Evolutionary conservation across 2,329 filamentous ascomycete species (phyloP), one percentile per base, ranked within the genome.

Genomic region (Fusarium chuoi): DNA sequence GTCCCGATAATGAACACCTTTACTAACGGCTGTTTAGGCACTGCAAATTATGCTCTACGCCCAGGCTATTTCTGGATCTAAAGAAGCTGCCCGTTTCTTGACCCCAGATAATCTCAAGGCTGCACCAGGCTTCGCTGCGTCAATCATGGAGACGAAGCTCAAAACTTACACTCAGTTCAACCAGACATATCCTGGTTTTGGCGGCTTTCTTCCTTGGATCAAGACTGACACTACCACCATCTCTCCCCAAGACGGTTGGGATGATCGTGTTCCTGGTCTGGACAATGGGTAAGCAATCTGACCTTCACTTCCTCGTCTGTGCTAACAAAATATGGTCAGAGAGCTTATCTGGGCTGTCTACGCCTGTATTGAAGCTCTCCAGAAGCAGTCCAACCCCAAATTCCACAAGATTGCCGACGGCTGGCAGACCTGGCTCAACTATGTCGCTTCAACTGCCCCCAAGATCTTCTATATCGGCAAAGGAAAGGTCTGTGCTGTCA

Each of bases 31-130:
- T 4, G 2, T n/a, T 5, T 6, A 84, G 83, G 79, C 83, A 10
- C 78, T 85, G 2, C 83, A 85, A 70, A 80, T 85, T 22, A 85
- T 85, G 82, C 77, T 85, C 9, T 84, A 85, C 54, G 77, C 84
- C 1, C 83, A 83, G 48, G 83, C 82, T 33, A 79, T 85, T 35
- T 73, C 80, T 7, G 84, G 83, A 0, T 81, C 80, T 3, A 70
- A 70, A 10, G 77, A 82, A 51, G 84, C 84, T 7, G 83, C 83
- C 13, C 79, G 79, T 24, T 84, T 84, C 63, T 71, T 85, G 35
- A 81, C 81, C 6, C 83, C 83, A 0, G 61, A 79, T 12, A 62
- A 82, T 22, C 79, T 80, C 10, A 61, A 76, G 12, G 67, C 74
- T 5, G 84, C 83, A 1, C 77, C 81, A 3, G 65, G 57, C 1